Evolutionary conservation across 1,139 yeast genomes (phyloP).

Genomic region (Zygosaccharomyces pseudobailii): DNA sequence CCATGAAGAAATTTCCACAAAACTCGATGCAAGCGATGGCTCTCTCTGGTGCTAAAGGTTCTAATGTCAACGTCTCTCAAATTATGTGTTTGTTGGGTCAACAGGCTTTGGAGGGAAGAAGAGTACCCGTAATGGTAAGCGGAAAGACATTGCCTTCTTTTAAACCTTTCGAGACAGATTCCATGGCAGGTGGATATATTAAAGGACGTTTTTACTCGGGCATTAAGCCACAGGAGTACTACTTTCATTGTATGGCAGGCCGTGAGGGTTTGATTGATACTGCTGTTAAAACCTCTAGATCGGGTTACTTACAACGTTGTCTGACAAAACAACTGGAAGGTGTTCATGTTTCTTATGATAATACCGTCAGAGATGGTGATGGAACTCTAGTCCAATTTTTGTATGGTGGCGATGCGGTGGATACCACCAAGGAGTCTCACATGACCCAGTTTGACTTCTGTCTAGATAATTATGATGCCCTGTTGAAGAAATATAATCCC

Average conservation of each 20-base stretch:
- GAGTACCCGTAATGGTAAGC: constrained; percentile 98
- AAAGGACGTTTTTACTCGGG: constrained; percentile 98
- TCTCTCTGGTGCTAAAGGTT: constrained; percentile 97
- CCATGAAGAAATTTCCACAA: constrained; percentile 91
- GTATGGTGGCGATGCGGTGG: constrained; percentile 97
- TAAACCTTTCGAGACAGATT: constrained; percentile 94
- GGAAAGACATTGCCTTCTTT: constrained; percentile 97
- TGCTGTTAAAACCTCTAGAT: constrained; percentile 97
- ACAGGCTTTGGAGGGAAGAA: constrained; percentile 98
- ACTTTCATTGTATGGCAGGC: constrained; percentile 99
- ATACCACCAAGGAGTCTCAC: constrained; percentile 91
- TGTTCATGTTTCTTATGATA: constrained; percentile 90
- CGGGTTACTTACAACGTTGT: constrained; percentile 98
- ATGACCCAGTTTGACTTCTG: constrained; percentile 93
- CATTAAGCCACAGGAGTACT: constrained; percentile 97
- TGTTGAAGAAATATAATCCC: constrained; percentile 84
- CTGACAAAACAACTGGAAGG: constrained; percentile 97
- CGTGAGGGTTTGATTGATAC: constrained; percentile 99
- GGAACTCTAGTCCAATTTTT: constrained; percentile 91
- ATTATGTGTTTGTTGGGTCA: constrained; percentile 99
- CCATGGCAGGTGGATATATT: constrained; percentile 97
- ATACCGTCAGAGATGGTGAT: constrained; percentile 93
- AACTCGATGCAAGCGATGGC: constrained; percentile 99
- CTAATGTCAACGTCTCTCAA: constrained; percentile 96
- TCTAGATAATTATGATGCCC: constrained; percentile 81